Evolutionary conservation across 257 asterid genomes (phyloP), one percentile per base, ranked within the genome.

Genomic region (Capsicum rhomboideum): DNA sequence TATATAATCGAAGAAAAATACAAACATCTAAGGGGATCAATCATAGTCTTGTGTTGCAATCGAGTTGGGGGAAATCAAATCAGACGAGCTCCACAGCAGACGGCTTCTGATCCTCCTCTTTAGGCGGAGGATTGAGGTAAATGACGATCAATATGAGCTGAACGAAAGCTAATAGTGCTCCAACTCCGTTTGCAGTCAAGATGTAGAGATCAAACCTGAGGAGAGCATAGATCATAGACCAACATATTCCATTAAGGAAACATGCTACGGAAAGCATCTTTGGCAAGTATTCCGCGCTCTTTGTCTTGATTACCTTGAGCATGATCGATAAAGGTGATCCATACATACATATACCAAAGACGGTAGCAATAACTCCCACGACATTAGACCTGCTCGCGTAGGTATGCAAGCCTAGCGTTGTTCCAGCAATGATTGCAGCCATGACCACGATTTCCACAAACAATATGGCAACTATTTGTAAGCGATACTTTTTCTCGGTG

Each of bases 261-360:
- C 92, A 91, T 37, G 92, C 91, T 1, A 93, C 4, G 72, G 91
- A 91, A 0, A 93, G 89, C 93, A 92, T 91, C 18, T 87, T 50
- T 0, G 95, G 98, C 90, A 94, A 26, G 90, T 53, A 94, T 56
- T 94, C 91, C 1, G 81, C 90, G 44, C 95, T 94, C 83, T 90
- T 84, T 0, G 92, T 92, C 44, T 54, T 79, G 21, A 75, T 1
- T 1, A 93, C 93, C 54, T 85, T 53, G 20, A 6, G 18, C 93
- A 92, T 13, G 42, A 92, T 85, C 52, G 96, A 88, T 2, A 93
- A 90, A 11, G 97, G 97, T 5, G 97, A 83, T 28, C 83, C 92
- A 17, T 92, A 92, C 90, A 94, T 90, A 49, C 90, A 71, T 54
- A 91, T 87, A 16, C 96, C 95, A 18, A 92, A 92, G 40, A 91